Percentiles rank a stretch among this genome's conserved stretches.
phyloP scores from a whole-genome alignment of 2,329 filamentous ascomycete species.

The Fusarium sp. region DNA sequence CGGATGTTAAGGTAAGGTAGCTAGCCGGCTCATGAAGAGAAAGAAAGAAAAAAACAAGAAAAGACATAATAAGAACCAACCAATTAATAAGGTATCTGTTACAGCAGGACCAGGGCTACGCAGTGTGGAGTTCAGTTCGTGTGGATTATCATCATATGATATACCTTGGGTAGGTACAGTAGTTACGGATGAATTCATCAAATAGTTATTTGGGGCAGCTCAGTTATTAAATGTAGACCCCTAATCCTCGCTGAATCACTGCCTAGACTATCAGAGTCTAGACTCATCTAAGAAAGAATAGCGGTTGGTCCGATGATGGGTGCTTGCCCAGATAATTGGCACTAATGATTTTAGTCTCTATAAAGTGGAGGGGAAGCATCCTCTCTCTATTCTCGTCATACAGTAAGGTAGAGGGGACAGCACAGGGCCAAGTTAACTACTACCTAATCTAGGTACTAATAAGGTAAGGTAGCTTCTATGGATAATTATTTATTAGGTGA shows the following conservation, averaged over 20 bases:
- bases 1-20: background rate
- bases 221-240: background rate
- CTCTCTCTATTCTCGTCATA: background rate
- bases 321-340: background rate
- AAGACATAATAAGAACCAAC: background rate
- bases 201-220: background rate
- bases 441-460: background rate
- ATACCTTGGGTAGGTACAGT: background rate
- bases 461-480: background rate
- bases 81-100: background rate
- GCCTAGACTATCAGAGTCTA: background rate
- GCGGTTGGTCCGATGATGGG: background rate
- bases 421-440: background rate
- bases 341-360: background rate
- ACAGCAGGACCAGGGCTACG: background rate
- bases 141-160: background rate
- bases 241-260: background rate
- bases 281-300: background rate
- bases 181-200: background rate
- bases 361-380: background rate
- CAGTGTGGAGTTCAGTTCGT: background rate
- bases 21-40: background rate
- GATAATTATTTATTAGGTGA: background rate
- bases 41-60: background rate
- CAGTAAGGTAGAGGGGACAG: background rate